Base-by-base conservation (phyloP, 2,329 filamentous ascomycete species). In the Paecilomyces formosus region DNA sequence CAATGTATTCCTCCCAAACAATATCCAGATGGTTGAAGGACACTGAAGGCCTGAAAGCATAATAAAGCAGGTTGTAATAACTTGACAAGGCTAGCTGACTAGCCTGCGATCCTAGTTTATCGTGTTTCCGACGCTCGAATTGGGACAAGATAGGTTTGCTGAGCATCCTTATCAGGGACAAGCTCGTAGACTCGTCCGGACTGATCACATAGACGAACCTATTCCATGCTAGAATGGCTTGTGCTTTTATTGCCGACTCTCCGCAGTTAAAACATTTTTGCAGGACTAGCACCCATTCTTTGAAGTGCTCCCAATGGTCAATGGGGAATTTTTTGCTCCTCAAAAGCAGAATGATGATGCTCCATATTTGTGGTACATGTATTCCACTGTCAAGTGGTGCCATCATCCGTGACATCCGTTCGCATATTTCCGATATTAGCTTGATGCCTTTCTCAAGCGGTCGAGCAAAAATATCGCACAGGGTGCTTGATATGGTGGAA, bases 361-460 rank as follows among this genome's bases (percentile, higher is more conserved):
- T 88, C 93, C 93, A 97, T 22, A 97, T 90, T 63, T 92, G 89
- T 5, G 94, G 92, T 0, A 96, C 92, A 45, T 85, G 80, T 0
- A 80, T 72, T 9, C 83, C 84, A 22, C 84, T 82, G 12, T 85
- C 82, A 62, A 85, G 82, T 26, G 77, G 75, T 4, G 76, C 67
- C 63, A 88, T 80, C 86, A 94, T 90, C 11, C 80, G 78, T 58
- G 82, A 82, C 56, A 97, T 78, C 31, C 85, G 83, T 21, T 83
- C 79, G 49, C 84, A 83, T 64, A 93, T 86, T 65, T 86, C 87
- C 9, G 88, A 83, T 39, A 87, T 85, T 65, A 92, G 90, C 18
- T 79, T 86, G 57, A 80, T 79, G 54, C 83, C 82, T 21, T 85
- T 70, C 33, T 79, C 76, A 3, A 74, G 69, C 22, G 75, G 71